Evolutionary conservation across 768 basidiomycete species (phyloP).

Genomic region (Kwoniella heveanensis): DNA sequence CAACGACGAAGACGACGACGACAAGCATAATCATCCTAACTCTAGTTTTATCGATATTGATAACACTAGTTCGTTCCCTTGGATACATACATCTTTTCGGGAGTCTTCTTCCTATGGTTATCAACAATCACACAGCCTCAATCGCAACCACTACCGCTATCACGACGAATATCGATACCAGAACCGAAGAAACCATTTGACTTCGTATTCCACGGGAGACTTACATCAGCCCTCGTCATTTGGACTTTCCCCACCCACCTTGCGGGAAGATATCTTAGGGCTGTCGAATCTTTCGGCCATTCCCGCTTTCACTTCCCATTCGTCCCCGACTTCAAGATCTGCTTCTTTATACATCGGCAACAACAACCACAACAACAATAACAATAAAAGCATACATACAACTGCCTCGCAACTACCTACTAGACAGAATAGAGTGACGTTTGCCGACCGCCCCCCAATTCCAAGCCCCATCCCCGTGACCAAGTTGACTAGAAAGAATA

Average conservation of each 20-base stretch:
- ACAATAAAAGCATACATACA: neutral
- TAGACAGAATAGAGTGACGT: constrained; percentile 1
- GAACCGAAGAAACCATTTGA: neutral
- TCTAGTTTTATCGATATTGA: neutral
- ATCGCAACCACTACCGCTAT: neutral
- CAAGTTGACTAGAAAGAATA: neutral
- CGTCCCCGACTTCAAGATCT: constrained; percentile 1
- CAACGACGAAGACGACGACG: neutral
- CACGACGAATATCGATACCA: neutral
- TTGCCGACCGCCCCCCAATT: neutral
- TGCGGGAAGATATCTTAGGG: neutral
- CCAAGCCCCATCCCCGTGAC: neutral
- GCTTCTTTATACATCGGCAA: neutral
- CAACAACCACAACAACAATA: neutral
- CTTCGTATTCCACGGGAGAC: constrained; percentile 2
- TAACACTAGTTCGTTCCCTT: neutral
- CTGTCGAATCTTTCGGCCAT: neutral
- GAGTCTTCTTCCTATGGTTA: neutral
- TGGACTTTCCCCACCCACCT: neutral
- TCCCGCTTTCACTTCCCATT: neutral
- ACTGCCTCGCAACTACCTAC: too few relatives aligned
- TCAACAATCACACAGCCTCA: neutral
- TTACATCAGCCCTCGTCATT: constrained; percentile 3
- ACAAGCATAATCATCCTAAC: neutral
- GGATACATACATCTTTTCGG: neutral